Evolutionary conservation across 2,329 filamentous ascomycete genomes (phyloP), one percentile per base, ranked within the genome.

Genomic region (Calonectria honghensis): DNA sequence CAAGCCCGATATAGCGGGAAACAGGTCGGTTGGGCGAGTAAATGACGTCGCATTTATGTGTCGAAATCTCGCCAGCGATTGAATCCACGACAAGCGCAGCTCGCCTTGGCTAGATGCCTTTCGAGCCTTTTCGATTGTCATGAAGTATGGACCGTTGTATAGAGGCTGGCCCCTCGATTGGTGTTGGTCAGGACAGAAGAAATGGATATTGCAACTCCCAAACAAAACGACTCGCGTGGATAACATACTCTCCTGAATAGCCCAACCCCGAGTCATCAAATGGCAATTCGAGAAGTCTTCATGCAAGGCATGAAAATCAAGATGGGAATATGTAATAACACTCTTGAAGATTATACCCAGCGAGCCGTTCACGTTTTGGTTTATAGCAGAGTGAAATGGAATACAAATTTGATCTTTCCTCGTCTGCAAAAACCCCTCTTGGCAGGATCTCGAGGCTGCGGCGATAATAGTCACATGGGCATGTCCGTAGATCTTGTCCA

Each of bases 61-160:
- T n/a, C 11, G 7, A 48, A 48, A 48, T 1, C 13, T 24, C 3
- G 9, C 11, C 45, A 48, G 20, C 45, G 10, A 1, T 5, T 10
- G 2, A 11, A 24, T 10, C 45, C 45, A 48, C 20, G 9, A 48
- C 24, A 10, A 48, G 18, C 24, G 13, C 4, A 48, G 6, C 10
- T 48, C n/a, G 10, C 13, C 4, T 5, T 48, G 9, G 18, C 7
- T 24, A 9, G 9, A 13, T 24, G 10, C 20, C 20, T n/a, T 48
- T 24, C 10, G 45, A 24, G n/a, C 45, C 20, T 13, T 1, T 24
- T 48, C 45, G 20, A 48, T 48, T 24, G n/a, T 48, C 20, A 13
- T 48, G 3, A 0, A 4, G 10, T 24, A 48, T 24, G 7, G 0
- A 4, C 4, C 20, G 2, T n/a, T 13, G n/a, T 11, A 6, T 13